Evolutionary conservation across 169 alveolate species (phyloP), one percentile per base, ranked within the genome.

Genomic region (Pseudocohnilembus persalinus): DNA sequence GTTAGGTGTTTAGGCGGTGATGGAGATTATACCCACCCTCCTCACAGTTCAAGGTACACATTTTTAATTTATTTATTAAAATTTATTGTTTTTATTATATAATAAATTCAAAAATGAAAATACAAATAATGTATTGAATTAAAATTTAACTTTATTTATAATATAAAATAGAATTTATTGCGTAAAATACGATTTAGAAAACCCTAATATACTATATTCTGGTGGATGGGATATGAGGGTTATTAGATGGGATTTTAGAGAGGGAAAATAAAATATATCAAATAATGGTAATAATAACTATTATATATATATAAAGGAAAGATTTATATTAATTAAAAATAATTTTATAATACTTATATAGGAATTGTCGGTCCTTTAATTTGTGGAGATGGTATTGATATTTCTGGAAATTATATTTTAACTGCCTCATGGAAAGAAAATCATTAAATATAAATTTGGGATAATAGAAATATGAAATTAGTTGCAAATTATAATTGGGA

Each of bases 161-260:
- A 65, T 11, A 4, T 86, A 87, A 1, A 90, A 89, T 77, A 76
- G 95, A 89, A 95, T 95, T 79, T 95, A 91, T 89, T 89, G 95
- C 31, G 93, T 89, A 16, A 93, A 92, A 86, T 95, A 89, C 85
- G 94, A 93, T 81, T 87, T 81, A 76, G 91, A 93, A 76, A 90
- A 95, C 78, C 93, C 93, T 32, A 93, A 95, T 84, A 76, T 92
- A 83, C 78, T 95, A 32, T 64, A 92, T 65, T 85, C 95, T 26
- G 97, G 96, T 20, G 97, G 97, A 73, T 95, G 97, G 97, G 97
- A 95, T 90, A 84, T 89, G 76, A 92, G 92, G 49, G 91, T 95
- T 28, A 81, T 93, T 63, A 85, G 92, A 29, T 95, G 96, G 95
- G 97, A 95, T 82, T 33, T 95, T 27, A 90, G 97, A 86, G 85